phyloP scores from a whole-genome alignment of 1,139 yeast genomes.

The Hyphopichia fennica region DNA sequence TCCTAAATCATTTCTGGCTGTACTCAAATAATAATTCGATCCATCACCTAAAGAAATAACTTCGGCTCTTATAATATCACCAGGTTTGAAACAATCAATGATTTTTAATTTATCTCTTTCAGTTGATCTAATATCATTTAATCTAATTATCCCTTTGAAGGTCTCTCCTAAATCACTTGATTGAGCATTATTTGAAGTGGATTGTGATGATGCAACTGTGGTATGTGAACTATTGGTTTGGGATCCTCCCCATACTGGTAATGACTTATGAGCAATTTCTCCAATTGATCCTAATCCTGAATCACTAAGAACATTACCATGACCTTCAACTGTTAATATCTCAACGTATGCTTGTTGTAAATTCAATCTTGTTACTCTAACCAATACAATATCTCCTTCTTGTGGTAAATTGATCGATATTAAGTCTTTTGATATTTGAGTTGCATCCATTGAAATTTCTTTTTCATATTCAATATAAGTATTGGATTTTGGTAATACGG shows the following conservation, averaged over 20 bases:
- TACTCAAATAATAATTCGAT: conserved; percentile 79
- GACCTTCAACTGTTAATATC: conserved; percentile 74
- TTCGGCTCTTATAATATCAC: conserved; percentile 85
- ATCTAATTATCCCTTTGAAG: conserved; percentile 82
- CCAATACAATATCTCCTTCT: conserved; percentile 82
- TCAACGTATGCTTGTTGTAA: conserved; percentile 78
- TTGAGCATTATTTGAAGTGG: conserved; percentile 32
- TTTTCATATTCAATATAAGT: conserved; percentile 33
- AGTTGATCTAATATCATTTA: conserved; percentile 87
- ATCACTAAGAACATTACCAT: conserved; percentile 59
- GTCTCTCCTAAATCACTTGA: conserved; percentile 83
- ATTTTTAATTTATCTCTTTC: conserved; percentile 87
- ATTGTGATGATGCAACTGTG: conserved; percentile 47
- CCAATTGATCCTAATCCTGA: conserved; percentile 71
- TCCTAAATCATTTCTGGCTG: conserved; percentile 90
- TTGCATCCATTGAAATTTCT: conserved; percentile 11
- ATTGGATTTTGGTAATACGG: conserved; percentile 31
- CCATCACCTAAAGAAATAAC: conserved; percentile 93
- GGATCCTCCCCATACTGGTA: conserved; percentile 57
- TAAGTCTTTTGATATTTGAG: not conserved
- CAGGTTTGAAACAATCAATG: conserved; percentile 80
- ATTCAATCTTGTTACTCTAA: conserved; percentile 67
- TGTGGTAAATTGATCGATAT: conserved; percentile 64
- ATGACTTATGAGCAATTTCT: conserved; percentile 36
- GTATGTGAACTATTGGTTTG: conserved; percentile 40